phyloP scores from a whole-genome alignment of 306 rosid genomes.

The Vigna angularis region DNA sequence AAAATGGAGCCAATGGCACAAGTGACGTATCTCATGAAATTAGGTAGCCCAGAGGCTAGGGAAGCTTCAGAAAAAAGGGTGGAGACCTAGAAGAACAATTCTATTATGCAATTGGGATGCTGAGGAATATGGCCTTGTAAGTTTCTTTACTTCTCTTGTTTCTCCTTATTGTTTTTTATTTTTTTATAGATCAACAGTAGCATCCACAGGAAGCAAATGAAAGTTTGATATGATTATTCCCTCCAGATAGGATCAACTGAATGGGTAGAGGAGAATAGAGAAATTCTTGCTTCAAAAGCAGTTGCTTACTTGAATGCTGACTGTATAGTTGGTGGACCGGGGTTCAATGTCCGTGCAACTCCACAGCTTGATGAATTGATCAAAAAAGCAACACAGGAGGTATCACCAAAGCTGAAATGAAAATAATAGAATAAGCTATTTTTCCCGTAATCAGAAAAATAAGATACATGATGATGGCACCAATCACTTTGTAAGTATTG shows the following conservation, averaged over 20 bases:
- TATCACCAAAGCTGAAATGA: slow-evolving; percentile 39
- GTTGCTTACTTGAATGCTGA: slow-evolving; percentile 83
- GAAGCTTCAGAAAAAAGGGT: slow-evolving; percentile 68
- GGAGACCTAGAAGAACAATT: slow-evolving; percentile 82
- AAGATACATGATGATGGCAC: slow-evolving; percentile 14
- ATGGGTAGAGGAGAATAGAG: slow-evolving; percentile 85
- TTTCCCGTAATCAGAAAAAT: neutral
- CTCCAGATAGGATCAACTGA: slow-evolving; percentile 79
- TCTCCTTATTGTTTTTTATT: too few species aligned
- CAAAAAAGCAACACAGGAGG: slow-evolving; percentile 68
- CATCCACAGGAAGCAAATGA: neutral
- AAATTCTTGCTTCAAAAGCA: slow-evolving; percentile 71
- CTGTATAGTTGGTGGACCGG: slow-evolving; percentile 59
- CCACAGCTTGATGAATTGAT: slow-evolving; percentile 83
- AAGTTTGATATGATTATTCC: slow-evolving; percentile 7
- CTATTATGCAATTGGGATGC: slow-evolving; percentile 85
- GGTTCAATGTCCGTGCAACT: slow-evolving; percentile 62
- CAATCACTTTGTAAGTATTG: slow-evolving; percentile 25
- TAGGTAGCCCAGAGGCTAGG: slow-evolving; percentile 68
- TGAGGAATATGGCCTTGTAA: slow-evolving; percentile 81
- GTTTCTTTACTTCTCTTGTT: slow-evolving; percentile 27
- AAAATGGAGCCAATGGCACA: slow-evolving; percentile 6
- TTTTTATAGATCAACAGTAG: too few species aligned
- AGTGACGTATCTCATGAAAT: slow-evolving; percentile 26
- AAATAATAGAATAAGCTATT: slow-evolving; percentile 2